Percentiles rank a stretch among this genome's conserved stretches.
These are phyloP conservation scores for Phytophthora multivora DNA, from an alignment of 352 stramenopile species.

Conservation along the genomic window DNA sequence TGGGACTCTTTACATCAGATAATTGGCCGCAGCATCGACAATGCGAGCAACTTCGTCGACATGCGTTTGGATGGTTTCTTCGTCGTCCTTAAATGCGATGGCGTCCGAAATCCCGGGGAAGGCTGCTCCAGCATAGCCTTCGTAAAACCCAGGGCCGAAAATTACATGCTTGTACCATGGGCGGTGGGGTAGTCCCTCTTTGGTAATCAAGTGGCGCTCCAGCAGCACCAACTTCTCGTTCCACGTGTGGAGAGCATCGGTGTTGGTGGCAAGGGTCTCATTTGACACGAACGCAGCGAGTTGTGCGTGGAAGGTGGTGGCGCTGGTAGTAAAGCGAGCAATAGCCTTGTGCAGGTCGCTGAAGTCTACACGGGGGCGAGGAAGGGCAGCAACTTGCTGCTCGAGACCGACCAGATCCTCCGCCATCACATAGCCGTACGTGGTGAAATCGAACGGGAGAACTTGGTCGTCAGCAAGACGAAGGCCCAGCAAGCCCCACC, in stretches of 20 bases:
- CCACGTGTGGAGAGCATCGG: slow-evolving; percentile 17
- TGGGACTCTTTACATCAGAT: slow-evolving; percentile 29
- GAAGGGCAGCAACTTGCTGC: slow-evolving; percentile 26
- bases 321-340: slow-evolving; percentile 32
- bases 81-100: slow-evolving; percentile 27
- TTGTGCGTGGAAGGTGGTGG: slow-evolving; percentile 19
- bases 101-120: slow-evolving; percentile 38
- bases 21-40: slow-evolving; percentile 21
- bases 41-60: slow-evolving; percentile 27
- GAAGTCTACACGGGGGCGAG: slow-evolving; percentile 36
- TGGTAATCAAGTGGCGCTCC: slow-evolving; percentile 41
- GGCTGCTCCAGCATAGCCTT: slow-evolving; percentile 44
- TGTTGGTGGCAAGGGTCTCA: slow-evolving; percentile 15
- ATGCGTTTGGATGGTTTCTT: slow-evolving; percentile 22
- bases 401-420: slow-evolving; percentile 41
- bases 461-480: slow-evolving; percentile 47
- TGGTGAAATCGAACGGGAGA: slow-evolving; percentile 66
- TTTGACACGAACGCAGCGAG: slow-evolving; percentile 34
- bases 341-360: slow-evolving; percentile 41
- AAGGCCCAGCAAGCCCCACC: slow-evolving; percentile 62
- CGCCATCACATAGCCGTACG: slow-evolving; percentile 56
- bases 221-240: slow-evolving; percentile 47
- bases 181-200: slow-evolving; percentile 45
- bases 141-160: slow-evolving; percentile 48
- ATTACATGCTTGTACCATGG: slow-evolving; percentile 54